These are phyloP conservation scores for Rhytidiadelphus loreus DNA, from an alignment of 225 moss, liverwort and hornwort genomes.

Conservation along the genomic window DNA sequence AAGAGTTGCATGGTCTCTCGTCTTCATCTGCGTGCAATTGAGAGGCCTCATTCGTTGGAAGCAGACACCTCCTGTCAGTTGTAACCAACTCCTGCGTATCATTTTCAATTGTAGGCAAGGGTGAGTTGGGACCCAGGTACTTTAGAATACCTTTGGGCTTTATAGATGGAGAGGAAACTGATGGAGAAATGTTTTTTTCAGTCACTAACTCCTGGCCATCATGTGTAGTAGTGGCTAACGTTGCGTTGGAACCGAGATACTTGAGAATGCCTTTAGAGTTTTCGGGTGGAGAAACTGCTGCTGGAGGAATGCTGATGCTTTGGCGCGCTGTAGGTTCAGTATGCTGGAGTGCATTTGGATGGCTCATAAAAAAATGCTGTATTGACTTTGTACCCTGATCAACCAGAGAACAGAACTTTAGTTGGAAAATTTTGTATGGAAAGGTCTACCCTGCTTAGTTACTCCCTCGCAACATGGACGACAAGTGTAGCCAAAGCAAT, in stretches of 20 bases:
- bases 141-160: constrained; percentile 50
- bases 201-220: background rate
- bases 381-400: constrained; percentile 74
- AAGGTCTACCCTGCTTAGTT: background rate
- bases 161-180: background rate
- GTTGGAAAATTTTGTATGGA: background rate
- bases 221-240: background rate
- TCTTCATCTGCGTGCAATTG: background rate
- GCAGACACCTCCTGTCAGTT: background rate
- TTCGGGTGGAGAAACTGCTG: background rate
- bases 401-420: background rate
- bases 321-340: constrained; percentile 1
- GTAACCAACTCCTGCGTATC: background rate
- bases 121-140: constrained; percentile 26
- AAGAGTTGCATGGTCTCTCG: background rate
- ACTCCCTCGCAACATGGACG: background rate
- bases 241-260: constrained; percentile 35
- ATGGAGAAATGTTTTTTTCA: background rate
- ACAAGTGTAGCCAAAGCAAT: background rate
- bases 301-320: background rate
- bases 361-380: constrained; percentile 63
- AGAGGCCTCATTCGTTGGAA: background rate
- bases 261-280: constrained; percentile 44
- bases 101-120: background rate
- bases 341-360: background rate